Evolutionary conservation across 305 asterid species (phyloP).

Genomic region (Fraxinus sp.): DNA sequence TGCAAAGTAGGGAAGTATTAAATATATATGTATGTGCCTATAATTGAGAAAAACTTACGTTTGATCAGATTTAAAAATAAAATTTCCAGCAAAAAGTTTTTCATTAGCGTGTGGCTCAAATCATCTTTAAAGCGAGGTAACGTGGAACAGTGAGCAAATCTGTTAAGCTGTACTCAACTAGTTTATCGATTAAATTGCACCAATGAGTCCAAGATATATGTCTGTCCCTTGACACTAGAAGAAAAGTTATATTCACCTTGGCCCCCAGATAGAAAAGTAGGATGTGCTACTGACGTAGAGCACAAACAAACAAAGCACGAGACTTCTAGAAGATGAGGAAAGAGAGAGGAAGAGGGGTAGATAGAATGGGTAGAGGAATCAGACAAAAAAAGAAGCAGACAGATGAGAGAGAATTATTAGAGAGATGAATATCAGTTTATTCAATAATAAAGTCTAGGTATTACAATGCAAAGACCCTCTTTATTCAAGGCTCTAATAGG

Average conservation of each 20-base stretch:
- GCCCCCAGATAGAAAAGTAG: not conserved
- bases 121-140: not conserved
- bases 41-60: not conserved
- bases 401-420: not conserved
- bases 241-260: not conserved
- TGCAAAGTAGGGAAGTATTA: conserved; percentile 35
- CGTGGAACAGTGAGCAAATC: not conserved
- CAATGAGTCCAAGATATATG: not conserved
- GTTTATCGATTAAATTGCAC: not conserved
- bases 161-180: not conserved
- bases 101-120: not conserved
- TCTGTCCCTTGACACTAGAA: not conserved
- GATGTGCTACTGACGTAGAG: not conserved
- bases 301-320: not conserved
- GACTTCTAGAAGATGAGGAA: not conserved
- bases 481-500: not conserved
- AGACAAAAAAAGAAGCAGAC: not conserved
- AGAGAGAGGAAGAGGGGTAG: not conserved
- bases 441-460: not conserved
- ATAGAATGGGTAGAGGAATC: not conserved
- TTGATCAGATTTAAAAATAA: not conserved
- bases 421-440: not conserved
- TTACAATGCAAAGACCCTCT: not conserved
- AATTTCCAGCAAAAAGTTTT: not conserved
- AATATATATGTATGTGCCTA: conserved; percentile 13